Percentiles rank a stretch among this genome's conserved stretches.
These are phyloP conservation scores for Yamadazyma oceani DNA, from an alignment of 1,139 yeast species.

Conservation along the genomic window DNA sequence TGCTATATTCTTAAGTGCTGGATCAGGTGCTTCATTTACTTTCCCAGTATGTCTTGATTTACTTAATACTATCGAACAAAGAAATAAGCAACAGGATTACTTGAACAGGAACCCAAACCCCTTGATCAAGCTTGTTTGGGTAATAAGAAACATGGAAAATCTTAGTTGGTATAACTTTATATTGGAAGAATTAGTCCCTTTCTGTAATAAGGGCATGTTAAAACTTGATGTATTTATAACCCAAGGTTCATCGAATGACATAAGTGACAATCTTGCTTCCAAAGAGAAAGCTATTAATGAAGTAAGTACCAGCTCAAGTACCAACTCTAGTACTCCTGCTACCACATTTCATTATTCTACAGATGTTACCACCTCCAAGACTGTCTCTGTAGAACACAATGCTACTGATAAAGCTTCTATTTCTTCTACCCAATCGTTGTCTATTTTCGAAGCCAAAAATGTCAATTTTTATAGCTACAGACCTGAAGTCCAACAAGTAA, in stretches of 20 bases:
- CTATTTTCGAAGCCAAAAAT: constrained; percentile 9
- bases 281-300: background rate
- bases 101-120: constrained; percentile 33
- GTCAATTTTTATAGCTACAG: constrained; percentile 12
- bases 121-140: constrained; percentile 34
- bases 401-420: background rate
- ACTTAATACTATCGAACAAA: constrained; percentile 23
- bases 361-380: background rate
- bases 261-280: background rate
- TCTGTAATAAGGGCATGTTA: constrained; percentile 24
- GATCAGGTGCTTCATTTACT: constrained; percentile 47
- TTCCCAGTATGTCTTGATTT: constrained; percentile 47
- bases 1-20: constrained; percentile 42
- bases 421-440: background rate
- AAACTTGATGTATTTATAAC: constrained; percentile 22
- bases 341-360: too few relatives aligned
- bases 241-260: constrained; percentile 11
- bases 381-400: background rate
- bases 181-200: constrained; percentile 28
- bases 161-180: constrained; percentile 39
- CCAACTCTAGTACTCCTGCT: background rate
- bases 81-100: constrained; percentile 30
- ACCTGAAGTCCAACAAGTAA: constrained; percentile 11
- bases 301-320: background rate
- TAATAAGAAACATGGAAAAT: constrained; percentile 26